Evolutionary conservation across 2,329 filamentous ascomycete genomes (phyloP).

Genomic region (Fusarium siculi): DNA sequence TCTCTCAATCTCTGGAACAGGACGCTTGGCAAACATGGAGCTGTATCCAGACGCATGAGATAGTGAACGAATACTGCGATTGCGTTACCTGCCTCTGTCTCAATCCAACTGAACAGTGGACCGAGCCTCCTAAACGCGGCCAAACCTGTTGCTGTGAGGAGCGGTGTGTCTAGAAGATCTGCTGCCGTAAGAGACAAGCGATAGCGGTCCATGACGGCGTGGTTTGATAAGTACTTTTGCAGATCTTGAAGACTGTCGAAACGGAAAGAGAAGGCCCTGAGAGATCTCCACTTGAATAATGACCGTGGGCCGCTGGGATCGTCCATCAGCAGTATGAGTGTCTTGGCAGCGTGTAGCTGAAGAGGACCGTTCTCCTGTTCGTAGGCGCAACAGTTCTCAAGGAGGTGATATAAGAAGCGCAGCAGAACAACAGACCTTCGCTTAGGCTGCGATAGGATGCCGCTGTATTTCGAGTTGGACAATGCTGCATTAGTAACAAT

Average conservation of each 20-base stretch:
- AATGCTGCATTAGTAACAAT: no score
- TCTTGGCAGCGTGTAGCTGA: no score
- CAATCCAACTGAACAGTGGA: not conserved
- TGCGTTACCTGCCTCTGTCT: not conserved
- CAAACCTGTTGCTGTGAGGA: not conserved
- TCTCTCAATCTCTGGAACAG: not conserved
- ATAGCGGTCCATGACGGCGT: fast-evolving
- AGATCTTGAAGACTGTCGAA: fast-evolving
- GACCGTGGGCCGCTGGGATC: not conserved
- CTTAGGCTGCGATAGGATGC: no score
- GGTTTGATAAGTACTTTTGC: not conserved
- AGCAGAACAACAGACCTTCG: no score
- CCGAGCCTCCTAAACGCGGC: not conserved
- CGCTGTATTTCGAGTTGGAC: no score
- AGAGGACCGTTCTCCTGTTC: no score
- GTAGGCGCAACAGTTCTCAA: no score
- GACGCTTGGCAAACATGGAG: fast-evolving
- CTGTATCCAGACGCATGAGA: not conserved
- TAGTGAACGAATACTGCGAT: not conserved
- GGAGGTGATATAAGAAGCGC: no score
- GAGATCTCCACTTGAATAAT: not conserved
- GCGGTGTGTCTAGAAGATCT: not conserved
- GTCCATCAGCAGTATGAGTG: fast-evolving
- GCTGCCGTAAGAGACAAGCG: not conserved
- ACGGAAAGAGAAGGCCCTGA: fast-evolving